A percentile compares a stretch with the other conserved stretches of the same genome.
Evolutionary conservation across 1,139 yeast genomes (phyloP).

Genomic region (Yamadazyma sp.): DNA sequence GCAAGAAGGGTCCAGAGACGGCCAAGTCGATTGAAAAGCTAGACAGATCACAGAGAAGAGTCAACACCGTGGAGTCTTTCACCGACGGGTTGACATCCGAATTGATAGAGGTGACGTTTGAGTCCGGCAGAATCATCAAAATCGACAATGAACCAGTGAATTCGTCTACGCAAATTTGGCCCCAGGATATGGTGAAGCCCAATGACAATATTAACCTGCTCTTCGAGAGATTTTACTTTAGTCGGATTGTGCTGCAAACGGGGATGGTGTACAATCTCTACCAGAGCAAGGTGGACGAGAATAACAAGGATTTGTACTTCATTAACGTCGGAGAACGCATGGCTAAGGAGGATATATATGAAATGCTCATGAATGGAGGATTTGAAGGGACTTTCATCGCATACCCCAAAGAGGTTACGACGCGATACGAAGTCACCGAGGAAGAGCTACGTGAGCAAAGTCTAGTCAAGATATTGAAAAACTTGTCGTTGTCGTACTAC

Average conservation of each 20-base stretch:
- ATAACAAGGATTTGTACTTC: background rate
- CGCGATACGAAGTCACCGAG: background rate
- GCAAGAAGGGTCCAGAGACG: background rate
- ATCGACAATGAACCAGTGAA: background rate
- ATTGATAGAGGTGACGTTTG: background rate
- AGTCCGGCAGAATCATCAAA: background rate
- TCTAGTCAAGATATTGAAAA: background rate
- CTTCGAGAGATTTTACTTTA: background rate
- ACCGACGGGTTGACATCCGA: background rate
- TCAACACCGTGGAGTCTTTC: background rate
- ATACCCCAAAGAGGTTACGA: background rate
- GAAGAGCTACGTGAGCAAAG: conserved; percentile 1
- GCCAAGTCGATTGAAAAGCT: background rate
- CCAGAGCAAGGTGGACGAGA: background rate
- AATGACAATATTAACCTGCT: background rate
- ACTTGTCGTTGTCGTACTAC: conserved; percentile 3
- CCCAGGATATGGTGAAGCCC: conserved; percentile 1
- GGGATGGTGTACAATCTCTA: background rate
- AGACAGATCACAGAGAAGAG: background rate
- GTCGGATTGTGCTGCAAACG: background rate
- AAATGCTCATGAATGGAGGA: conserved; percentile 1
- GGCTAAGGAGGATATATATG: background rate
- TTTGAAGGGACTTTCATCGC: background rate
- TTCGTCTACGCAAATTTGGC: background rate
- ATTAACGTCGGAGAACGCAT: background rate